phyloP scores from a whole-genome alignment of 2,329 filamentous ascomycete genomes.

The Parastagonospora avenae region DNA sequence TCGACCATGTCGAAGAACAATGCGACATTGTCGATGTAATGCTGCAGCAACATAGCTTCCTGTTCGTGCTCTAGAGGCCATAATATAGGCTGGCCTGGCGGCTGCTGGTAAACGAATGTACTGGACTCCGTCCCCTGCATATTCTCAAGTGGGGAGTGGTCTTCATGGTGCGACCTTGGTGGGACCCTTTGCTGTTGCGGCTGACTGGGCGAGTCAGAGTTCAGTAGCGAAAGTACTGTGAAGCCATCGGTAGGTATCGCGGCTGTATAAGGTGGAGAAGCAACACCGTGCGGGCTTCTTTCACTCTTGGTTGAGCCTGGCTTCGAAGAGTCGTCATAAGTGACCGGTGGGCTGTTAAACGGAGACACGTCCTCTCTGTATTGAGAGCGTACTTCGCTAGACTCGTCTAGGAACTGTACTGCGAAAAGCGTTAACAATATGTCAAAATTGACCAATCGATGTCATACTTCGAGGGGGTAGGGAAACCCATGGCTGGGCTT shows the following conservation, averaged over 20 bases:
- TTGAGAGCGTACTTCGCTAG: slow-evolving; percentile 38
- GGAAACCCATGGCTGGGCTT: slow-evolving; percentile 42
- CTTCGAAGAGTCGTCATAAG: slow-evolving; percentile 17
- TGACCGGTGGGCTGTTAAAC: slow-evolving; percentile 15
- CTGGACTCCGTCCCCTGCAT: slow-evolving; percentile 15
- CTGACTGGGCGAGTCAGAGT: slow-evolving; percentile 37
- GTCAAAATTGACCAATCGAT: background rate
- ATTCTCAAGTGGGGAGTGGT: slow-evolving; percentile 3
- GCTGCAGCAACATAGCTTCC: slow-evolving; percentile 44
- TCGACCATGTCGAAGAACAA: slow-evolving; percentile 47
- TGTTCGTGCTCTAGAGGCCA: slow-evolving; percentile 45
- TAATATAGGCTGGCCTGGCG: slow-evolving; percentile 34
- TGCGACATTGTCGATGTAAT: slow-evolving; percentile 45
- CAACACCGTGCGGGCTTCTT: slow-evolving; percentile 12
- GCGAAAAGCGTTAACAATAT: slow-evolving; percentile 12
- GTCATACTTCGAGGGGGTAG: slow-evolving; percentile 40
- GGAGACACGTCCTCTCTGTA: slow-evolving; percentile 30
- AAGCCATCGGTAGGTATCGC: slow-evolving; percentile 37
- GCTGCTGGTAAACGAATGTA: slow-evolving; percentile 38
- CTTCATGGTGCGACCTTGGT: slow-evolving; percentile 20
- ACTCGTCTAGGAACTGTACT: slow-evolving; percentile 47
- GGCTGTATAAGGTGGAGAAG: slow-evolving; percentile 21
- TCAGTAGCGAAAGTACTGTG: slow-evolving; percentile 41
- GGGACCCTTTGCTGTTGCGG: slow-evolving; percentile 12
- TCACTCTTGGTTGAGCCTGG: slow-evolving; percentile 13